Conservation (phyloP, 352 stramenopile species). For the Globisporangium paddicum region DNA sequence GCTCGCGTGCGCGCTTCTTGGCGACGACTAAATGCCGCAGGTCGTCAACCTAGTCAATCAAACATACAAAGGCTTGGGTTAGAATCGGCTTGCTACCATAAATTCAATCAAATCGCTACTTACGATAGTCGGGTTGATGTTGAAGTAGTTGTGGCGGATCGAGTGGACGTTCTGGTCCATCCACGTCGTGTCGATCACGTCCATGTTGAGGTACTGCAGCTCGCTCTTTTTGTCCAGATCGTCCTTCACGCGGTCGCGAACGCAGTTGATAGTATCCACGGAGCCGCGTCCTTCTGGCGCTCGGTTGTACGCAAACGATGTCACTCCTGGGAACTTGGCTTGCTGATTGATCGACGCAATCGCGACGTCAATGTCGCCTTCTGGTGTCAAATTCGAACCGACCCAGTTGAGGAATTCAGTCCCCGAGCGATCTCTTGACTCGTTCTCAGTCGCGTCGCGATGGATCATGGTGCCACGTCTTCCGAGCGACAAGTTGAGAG, state of each 20-base stretch:
- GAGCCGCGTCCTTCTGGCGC: not conserved
- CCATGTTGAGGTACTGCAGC: constrained; percentile 45
- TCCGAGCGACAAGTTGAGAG: constrained; percentile 48
- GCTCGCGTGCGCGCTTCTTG: constrained; percentile 44
- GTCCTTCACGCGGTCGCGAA: constrained; percentile 10
- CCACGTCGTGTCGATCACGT: constrained; percentile 77
- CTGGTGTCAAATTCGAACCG: constrained; percentile 30
- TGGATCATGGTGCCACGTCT: constrained; percentile 52
- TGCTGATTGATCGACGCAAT: constrained; percentile 53
- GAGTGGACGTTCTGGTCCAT: constrained; percentile 72
- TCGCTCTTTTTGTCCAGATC: constrained; percentile 3
- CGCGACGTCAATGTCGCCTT: constrained; percentile 45
- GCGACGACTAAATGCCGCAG: constrained; percentile 56
- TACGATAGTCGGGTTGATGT: constrained; percentile 61
- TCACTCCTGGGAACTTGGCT: constrained; percentile 45
- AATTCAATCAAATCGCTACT: not conserved
- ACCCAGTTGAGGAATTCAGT: constrained; percentile 35
- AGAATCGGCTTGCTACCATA: too few relatives aligned
- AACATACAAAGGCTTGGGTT: not conserved
- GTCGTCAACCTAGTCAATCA: constrained; percentile 40
- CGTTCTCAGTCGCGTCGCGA: constrained; percentile 21
- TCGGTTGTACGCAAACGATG: constrained; percentile 52
- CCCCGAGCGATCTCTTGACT: constrained; percentile 20
- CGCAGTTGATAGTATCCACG: constrained; percentile 10
- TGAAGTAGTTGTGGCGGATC: constrained; percentile 72